These are phyloP conservation scores for Adansonia rubrostipa DNA, from an alignment of 441 rosid species.

Conservation along the genomic window DNA sequence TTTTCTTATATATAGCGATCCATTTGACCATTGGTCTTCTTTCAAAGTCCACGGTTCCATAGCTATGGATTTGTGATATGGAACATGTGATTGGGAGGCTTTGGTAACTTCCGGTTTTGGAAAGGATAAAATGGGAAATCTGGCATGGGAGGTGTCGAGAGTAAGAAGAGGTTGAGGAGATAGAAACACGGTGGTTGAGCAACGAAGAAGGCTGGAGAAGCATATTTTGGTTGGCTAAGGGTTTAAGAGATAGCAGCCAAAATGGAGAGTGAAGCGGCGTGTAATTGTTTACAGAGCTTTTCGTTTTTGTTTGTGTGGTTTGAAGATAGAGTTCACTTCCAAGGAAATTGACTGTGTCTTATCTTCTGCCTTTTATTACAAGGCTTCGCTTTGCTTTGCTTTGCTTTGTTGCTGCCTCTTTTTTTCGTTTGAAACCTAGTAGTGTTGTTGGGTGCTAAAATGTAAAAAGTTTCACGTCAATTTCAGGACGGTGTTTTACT, in stretches of 20 bases:
- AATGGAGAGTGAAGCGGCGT: background rate
- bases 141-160: constrained; percentile 40
- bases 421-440: too few species aligned
- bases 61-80: constrained; percentile 68
- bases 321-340: background rate
- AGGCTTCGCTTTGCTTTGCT: too few species aligned
- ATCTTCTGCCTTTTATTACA: too few species aligned
- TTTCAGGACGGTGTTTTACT: too few species aligned
- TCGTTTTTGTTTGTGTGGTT: background rate
- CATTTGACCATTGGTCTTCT: constrained; percentile 78
- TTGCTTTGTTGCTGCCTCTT: too few species aligned
- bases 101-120: constrained; percentile 28
- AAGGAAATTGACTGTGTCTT: background rate
- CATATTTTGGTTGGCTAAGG: constrained; percentile 36
- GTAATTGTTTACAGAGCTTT: background rate
- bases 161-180: constrained; percentile 51
- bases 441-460: too few species aligned
- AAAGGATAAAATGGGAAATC: constrained; percentile 30
- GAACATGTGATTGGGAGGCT: constrained; percentile 55
- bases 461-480: too few species aligned
- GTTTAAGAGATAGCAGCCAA: background rate
- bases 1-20: constrained; percentile 72
- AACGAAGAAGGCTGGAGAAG: constrained; percentile 53
- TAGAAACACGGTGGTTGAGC: constrained; percentile 50
- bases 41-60: constrained; percentile 81